Percentiles rank a stretch among this genome's conserved stretches.
These are phyloP conservation scores for Globisporangium polare DNA, from an alignment of 352 stramenopile genomes.

Conservation along the genomic window DNA sequence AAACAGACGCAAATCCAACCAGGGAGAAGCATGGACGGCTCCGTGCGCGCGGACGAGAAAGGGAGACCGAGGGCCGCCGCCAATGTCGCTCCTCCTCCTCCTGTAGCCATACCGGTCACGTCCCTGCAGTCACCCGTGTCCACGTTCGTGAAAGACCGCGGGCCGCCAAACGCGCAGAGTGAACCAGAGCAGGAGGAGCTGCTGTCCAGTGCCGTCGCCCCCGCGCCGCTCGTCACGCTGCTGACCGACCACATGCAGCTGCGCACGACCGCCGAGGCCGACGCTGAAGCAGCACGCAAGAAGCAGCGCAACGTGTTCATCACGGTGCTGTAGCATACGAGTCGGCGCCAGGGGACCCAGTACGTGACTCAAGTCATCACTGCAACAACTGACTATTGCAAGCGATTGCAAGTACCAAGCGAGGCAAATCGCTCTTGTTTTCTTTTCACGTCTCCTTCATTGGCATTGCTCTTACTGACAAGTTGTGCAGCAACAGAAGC, in stretches of 20 bases:
- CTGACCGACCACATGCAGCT: background rate
- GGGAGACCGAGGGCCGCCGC: background rate
- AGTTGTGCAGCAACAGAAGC: too few relatives aligned
- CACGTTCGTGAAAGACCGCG: background rate
- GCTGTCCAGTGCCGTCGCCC: background rate
- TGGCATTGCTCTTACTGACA: too few relatives aligned
- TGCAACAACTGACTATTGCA: too few relatives aligned
- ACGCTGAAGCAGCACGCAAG: slow-evolving; percentile 12
- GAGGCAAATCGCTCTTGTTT: too few relatives aligned
- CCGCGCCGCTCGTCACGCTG: background rate
- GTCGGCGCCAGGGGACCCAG: too few relatives aligned
- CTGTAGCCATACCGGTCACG: background rate
- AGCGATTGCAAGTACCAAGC: too few relatives aligned
- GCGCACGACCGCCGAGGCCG: slow-evolving; percentile 6
- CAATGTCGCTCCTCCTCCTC: too few relatives aligned
- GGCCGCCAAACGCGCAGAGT: background rate
- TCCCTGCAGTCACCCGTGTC: background rate
- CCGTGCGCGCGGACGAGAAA: slow-evolving; percentile 2
- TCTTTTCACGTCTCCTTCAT: too few relatives aligned
- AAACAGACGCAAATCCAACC: too few relatives aligned
- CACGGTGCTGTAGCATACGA: slow-evolving; percentile 43
- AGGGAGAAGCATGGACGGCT: slow-evolving; percentile 7
- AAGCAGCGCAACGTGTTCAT: slow-evolving; percentile 32
- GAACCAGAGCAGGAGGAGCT: background rate
- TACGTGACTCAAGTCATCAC: too few relatives aligned